Evolutionary conservation across 495 filamentous ascomycete species (phyloP).

Genomic region (Neurospora tetraspora): DNA sequence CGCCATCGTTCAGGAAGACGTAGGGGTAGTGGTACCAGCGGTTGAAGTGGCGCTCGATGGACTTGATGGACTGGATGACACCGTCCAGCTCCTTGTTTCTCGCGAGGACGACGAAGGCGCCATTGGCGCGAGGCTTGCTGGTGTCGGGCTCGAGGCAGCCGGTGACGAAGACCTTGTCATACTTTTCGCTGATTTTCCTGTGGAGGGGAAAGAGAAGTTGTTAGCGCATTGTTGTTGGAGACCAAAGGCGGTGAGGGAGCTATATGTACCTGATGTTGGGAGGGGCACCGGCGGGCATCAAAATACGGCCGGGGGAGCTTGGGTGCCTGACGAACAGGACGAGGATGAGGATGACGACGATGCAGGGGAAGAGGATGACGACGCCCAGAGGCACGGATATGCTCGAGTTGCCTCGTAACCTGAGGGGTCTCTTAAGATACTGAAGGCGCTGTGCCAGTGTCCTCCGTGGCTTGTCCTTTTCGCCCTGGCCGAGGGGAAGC

Average conservation of each 20-base stretch:
- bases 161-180: slow-evolving; percentile 92
- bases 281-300: slow-evolving; percentile 84
- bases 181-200: slow-evolving; percentile 93
- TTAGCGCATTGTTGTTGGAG: neutral
- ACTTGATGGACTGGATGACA: slow-evolving; percentile 93
- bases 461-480: slow-evolving; percentile 30
- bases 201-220: no score
- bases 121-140: slow-evolving; percentile 66
- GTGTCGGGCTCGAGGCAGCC: slow-evolving; percentile 71
- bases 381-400: slow-evolving; percentile 90
- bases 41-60: slow-evolving; percentile 98
- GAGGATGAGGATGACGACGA: slow-evolving; percentile 84
- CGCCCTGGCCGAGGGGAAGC: slow-evolving; percentile 32
- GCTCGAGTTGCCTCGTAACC: slow-evolving; percentile 86
- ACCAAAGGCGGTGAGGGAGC: neutral
- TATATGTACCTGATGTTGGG: slow-evolving; percentile 72
- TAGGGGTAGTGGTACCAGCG: slow-evolving; percentile 98
- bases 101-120: slow-evolving; percentile 90
- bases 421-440: slow-evolving; percentile 80
- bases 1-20: slow-evolving; percentile 96
- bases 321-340: slow-evolving; percentile 86
- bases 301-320: slow-evolving; percentile 65
- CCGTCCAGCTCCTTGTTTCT: slow-evolving; percentile 95
- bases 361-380: slow-evolving; percentile 84
- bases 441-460: slow-evolving; percentile 48